Evolutionary conservation across 176 grass and related monocot genomes (phyloP).

Genomic region (Bromus sterilis): DNA sequence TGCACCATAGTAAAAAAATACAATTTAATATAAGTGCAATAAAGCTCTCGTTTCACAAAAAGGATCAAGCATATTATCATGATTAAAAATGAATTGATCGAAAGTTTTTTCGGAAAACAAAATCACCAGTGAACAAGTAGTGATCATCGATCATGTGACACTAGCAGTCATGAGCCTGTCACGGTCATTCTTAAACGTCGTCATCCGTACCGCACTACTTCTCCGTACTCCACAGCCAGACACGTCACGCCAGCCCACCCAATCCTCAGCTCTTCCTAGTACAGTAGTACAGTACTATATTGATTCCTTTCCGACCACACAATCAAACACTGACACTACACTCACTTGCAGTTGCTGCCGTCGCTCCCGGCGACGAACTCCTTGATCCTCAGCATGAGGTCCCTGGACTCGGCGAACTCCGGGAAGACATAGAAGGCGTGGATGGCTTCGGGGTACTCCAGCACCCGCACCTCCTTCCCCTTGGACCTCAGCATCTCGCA

Average conservation of each 20-base stretch:
- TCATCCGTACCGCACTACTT: not conserved
- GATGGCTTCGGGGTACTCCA: conserved; percentile 70
- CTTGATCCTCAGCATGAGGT: conserved; percentile 50
- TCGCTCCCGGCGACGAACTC: conserved; percentile 34
- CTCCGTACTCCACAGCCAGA: not conserved
- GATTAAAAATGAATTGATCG: too few species aligned
- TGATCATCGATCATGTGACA: not conserved
- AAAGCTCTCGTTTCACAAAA: too few species aligned
- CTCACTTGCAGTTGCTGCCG: not conserved
- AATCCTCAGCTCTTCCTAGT: not conserved
- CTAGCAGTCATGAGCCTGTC: not conserved
- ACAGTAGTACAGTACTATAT: too few species aligned
- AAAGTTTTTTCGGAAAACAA: too few species aligned
- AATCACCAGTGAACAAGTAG: too few species aligned
- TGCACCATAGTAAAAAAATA: too few species aligned
- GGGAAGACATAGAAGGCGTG: conserved; percentile 89
- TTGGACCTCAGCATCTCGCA: conserved; percentile 23
- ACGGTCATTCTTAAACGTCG: not conserved
- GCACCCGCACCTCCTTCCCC: conserved; percentile 34
- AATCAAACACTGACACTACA: not conserved
- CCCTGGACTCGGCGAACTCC: conserved; percentile 33
- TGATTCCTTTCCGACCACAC: not conserved
- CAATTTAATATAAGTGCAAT: too few species aligned
- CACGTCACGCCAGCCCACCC: not conserved
- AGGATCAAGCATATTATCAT: too few species aligned